These are phyloP conservation scores for Dendrobium officinale DNA, from an alignment of 106 monocot genomes.

Conservation along the genomic window DNA sequence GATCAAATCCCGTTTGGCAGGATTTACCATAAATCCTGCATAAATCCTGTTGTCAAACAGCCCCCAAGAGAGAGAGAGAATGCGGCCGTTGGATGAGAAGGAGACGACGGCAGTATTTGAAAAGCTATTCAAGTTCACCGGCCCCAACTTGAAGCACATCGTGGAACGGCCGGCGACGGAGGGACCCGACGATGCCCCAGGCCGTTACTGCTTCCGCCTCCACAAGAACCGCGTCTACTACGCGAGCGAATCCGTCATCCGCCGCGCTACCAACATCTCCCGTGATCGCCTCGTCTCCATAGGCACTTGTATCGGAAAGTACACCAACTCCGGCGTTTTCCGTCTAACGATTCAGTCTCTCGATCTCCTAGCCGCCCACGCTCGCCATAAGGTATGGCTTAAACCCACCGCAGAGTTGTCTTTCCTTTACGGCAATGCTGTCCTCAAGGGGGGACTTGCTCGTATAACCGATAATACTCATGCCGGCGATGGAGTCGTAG, in stretches of 20 bases:
- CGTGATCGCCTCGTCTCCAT: slow-evolving; percentile 71
- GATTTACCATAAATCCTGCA: no score
- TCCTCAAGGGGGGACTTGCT: slow-evolving; percentile 62
- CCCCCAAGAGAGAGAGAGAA: slow-evolving; percentile 7
- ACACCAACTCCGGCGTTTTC: slow-evolving; percentile 68
- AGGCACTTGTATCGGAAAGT: slow-evolving; percentile 63
- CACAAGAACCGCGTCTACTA: slow-evolving; percentile 51
- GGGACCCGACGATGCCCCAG: no score
- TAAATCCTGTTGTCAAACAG: no score
- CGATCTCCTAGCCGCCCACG: slow-evolving; percentile 82
- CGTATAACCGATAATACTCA: slow-evolving; percentile 74
- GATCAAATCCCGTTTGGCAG: no score
- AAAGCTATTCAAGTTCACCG: slow-evolving; percentile 92
- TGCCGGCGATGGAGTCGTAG: slow-evolving; percentile 76
- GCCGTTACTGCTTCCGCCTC: no score
- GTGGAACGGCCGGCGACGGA: slow-evolving; percentile 68
- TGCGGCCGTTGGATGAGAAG: slow-evolving; percentile 96
- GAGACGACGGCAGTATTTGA: slow-evolving; percentile 85
- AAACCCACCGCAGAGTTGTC: slow-evolving; percentile 76
- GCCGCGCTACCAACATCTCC: slow-evolving; percentile 61
- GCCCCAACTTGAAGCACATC: slow-evolving; percentile 78
- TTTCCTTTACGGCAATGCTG: slow-evolving; percentile 68
- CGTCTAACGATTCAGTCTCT: slow-evolving; percentile 75
- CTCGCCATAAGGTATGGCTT: slow-evolving; percentile 81
- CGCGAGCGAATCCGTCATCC: slow-evolving; percentile 67